Conservation (phyloP, 371 early-diverging fungal species). For the Rhizomucor miehei region DNA sequence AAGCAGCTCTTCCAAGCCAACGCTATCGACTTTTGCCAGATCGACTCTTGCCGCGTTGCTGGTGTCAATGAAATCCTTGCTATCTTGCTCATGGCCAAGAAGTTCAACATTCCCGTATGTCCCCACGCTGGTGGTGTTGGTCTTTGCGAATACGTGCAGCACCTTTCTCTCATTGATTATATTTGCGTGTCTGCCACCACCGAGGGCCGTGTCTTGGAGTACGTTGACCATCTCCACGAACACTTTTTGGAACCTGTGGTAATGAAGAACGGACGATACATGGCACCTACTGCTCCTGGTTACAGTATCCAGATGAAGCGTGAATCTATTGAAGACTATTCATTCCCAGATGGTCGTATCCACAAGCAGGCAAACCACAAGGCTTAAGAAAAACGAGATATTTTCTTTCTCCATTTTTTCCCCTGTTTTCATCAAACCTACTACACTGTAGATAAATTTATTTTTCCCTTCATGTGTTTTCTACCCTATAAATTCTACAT, state of each 20-base stretch:
- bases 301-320: conserved; percentile 51
- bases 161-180: conserved; percentile 50
- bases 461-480: too few species aligned
- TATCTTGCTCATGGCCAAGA: conserved; percentile 50
- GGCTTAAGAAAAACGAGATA: neutral
- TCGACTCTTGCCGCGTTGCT: conserved; percentile 50
- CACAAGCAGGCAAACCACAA: conserved; percentile 19
- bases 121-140: conserved; percentile 54
- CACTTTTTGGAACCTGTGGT: conserved; percentile 46
- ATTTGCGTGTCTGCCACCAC: conserved; percentile 45
- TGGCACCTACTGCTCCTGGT: conserved; percentile 39
- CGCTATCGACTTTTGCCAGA: conserved; percentile 53
- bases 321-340: conserved; percentile 45
- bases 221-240: conserved; percentile 50
- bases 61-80: conserved; percentile 52
- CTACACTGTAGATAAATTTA: too few species aligned
- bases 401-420: neutral
- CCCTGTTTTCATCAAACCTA: neutral
- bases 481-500: too few species aligned
- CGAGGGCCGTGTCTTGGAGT: conserved; percentile 45
- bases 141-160: conserved; percentile 49
- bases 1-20: conserved; percentile 52
- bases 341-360: conserved; percentile 42
- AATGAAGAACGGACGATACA: conserved; percentile 40
- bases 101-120: conserved; percentile 48